Evolutionary conservation across 192 early-diverging fungal genomes (phyloP).

Genomic region (Umbelopsis isabellina): DNA sequence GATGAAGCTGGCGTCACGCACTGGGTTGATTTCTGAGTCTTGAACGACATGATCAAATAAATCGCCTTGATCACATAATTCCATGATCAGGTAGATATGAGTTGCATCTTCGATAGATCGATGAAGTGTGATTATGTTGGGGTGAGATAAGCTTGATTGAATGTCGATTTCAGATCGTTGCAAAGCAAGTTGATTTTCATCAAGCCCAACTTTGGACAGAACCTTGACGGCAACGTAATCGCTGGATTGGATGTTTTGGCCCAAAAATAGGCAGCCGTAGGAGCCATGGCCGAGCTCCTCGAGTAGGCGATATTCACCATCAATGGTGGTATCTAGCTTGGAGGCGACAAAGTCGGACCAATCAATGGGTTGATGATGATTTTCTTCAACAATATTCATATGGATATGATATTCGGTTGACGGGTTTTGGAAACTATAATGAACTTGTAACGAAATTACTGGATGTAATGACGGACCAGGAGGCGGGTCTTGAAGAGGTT

Average conservation of each 20-base stretch:
- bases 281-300: slow-evolving; percentile 71
- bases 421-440: background rate
- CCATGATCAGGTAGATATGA: slow-evolving; percentile 93
- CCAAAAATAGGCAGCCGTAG: slow-evolving; percentile 77
- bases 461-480: slow-evolving; percentile 20
- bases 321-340: slow-evolving; percentile 25
- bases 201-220: slow-evolving; percentile 48
- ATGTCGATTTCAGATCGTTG: slow-evolving; percentile 63
- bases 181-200: slow-evolving; percentile 47
- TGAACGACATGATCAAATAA: slow-evolving; percentile 93
- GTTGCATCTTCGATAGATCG: slow-evolving; percentile 87
- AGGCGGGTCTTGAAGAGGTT: slow-evolving; percentile 14
- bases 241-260: slow-evolving; percentile 48
- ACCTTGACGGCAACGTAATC: slow-evolving; percentile 64
- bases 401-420: background rate
- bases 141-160: slow-evolving; percentile 65
- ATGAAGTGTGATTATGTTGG: slow-evolving; percentile 83
- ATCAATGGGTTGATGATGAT: background rate
- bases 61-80: slow-evolving; percentile 86
- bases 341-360: slow-evolving; percentile 25
- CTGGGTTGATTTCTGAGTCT: slow-evolving; percentile 61
- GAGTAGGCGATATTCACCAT: slow-evolving; percentile 45
- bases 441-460: slow-evolving; percentile 14
- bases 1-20: slow-evolving; percentile 58
- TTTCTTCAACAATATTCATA: slow-evolving; percentile 1